Conservation (phyloP, 768 basidiomycete species). For the Lentinula edodes region DNA sequence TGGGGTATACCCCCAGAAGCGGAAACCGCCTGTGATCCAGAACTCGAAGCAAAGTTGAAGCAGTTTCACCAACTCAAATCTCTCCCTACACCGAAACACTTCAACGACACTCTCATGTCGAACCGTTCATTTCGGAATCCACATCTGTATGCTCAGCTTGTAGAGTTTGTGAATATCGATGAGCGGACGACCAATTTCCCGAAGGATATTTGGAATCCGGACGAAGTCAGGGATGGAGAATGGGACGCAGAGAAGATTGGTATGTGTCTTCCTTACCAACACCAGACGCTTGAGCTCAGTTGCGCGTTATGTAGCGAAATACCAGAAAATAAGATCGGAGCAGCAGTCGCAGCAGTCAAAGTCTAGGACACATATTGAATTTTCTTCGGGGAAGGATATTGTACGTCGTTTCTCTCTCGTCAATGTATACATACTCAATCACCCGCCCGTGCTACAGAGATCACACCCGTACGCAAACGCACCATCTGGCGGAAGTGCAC, state of each 20-base stretch:
- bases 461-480: background rate
- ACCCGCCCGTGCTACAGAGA: background rate
- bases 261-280: constrained; percentile 36
- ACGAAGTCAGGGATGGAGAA: constrained; percentile 32
- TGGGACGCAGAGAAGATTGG: constrained; percentile 81
- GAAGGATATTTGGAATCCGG: constrained; percentile 65
- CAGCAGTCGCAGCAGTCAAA: constrained; percentile 31
- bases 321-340: constrained; percentile 61
- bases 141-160: constrained; percentile 90
- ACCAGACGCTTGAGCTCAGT: background rate
- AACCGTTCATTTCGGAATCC: constrained; percentile 94
- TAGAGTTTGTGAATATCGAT: constrained; percentile 83
- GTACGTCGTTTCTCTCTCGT: background rate
- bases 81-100: constrained; percentile 63
- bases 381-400: constrained; percentile 25
- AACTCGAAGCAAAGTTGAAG: constrained; percentile 65
- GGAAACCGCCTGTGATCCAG: constrained; percentile 52
- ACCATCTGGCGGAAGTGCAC: background rate
- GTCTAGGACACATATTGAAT: constrained; percentile 53
- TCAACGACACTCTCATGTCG: constrained; percentile 93
- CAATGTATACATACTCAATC: background rate
- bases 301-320: constrained; percentile 37
- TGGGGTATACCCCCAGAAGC: constrained; percentile 77
- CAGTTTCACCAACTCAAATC: constrained; percentile 72
- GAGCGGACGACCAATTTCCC: constrained; percentile 86